A percentile compares a stretch with the other conserved stretches of the same genome.
Evolutionary conservation across 2,329 filamentous ascomycete species (phyloP).

Genomic region (Mycosphaerelloides madeirae): DNA sequence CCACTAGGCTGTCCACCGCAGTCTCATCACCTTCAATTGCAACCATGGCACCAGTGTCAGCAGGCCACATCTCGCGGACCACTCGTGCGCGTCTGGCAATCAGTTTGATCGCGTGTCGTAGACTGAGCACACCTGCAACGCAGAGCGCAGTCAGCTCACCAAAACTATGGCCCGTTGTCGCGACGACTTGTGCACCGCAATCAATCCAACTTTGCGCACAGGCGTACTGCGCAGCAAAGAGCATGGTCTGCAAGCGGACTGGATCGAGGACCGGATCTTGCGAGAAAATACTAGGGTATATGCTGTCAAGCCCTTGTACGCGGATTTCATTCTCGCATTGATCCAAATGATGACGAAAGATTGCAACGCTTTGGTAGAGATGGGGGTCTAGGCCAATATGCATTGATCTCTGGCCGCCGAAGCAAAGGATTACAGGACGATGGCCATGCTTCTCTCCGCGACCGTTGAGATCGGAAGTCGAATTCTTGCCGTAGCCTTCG

Average conservation of each 20-base stretch:
- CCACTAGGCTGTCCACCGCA: not conserved
- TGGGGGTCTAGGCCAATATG: slow-evolving; percentile 6
- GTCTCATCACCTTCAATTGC: slow-evolving; percentile 5
- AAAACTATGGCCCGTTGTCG: slow-evolving; percentile 13
- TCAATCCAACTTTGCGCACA: slow-evolving; percentile 13
- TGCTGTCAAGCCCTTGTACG: slow-evolving; percentile 5
- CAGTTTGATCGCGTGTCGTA: slow-evolving; percentile 8
- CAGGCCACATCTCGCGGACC: slow-evolving; percentile 5
- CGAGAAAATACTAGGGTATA: slow-evolving; percentile 14
- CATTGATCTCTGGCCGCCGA: slow-evolving; percentile 11
- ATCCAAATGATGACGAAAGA: slow-evolving; percentile 10
- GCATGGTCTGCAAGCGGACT: slow-evolving; percentile 6
- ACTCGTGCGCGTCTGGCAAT: slow-evolving; percentile 7
- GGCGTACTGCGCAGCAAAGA: slow-evolving; percentile 14
- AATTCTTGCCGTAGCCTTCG: not conserved
- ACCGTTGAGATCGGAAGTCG: no score
- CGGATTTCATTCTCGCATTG: slow-evolving; percentile 5
- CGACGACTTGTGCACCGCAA: slow-evolving; percentile 6
- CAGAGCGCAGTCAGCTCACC: slow-evolving; percentile 11
- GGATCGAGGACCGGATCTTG: slow-evolving; percentile 6
- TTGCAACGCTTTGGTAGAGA: slow-evolving; percentile 1
- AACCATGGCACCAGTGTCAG: slow-evolving; percentile 13
- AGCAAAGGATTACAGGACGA: slow-evolving; percentile 32
- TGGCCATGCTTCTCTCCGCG: not conserved
- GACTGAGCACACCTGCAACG: slow-evolving; percentile 6